Conservation (phyloP, 139 green algal genomes). For the Coelastrella sp. region DNA sequence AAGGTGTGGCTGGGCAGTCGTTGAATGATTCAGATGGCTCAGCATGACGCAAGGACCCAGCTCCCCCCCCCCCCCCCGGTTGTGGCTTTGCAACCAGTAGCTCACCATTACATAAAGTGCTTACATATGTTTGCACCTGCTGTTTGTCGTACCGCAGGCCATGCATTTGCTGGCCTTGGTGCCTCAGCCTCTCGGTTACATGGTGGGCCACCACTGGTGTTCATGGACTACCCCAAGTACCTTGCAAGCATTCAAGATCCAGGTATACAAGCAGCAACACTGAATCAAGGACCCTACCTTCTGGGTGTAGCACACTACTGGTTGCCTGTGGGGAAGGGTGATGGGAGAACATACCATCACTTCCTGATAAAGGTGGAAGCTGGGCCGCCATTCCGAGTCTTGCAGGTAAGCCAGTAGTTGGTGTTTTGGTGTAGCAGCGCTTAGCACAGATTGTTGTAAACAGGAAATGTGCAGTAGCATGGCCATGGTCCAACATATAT, state of each 20-base stretch:
- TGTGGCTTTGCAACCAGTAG: background rate
- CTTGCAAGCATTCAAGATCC: too few species aligned
- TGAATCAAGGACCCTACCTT: background rate
- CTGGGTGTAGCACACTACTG: constrained; percentile 47
- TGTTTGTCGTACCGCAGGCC: background rate
- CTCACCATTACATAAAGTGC: background rate
- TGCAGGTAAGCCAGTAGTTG: background rate
- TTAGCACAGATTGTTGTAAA: background rate
- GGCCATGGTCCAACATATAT: too few species aligned
- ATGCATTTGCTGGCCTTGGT: background rate
- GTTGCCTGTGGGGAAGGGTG: background rate
- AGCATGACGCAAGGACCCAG: too few species aligned
- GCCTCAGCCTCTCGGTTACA: background rate
- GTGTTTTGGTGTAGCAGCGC: background rate
- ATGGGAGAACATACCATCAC: constrained; percentile 34
- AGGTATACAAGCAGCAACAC: constrained; percentile 5
- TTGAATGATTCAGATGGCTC: too few species aligned
- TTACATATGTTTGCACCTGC: background rate
- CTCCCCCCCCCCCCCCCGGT: too few species aligned
- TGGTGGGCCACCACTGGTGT: constrained; percentile 22
- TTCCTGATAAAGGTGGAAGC: constrained; percentile 17
- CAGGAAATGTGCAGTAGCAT: too few species aligned
- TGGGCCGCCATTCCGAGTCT: constrained; percentile 14
- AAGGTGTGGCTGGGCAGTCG: too few species aligned
- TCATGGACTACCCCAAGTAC: background rate